Conservation (phyloP, 495 filamentous ascomycete genomes). For the Aspergillus incahuasiensis region DNA sequence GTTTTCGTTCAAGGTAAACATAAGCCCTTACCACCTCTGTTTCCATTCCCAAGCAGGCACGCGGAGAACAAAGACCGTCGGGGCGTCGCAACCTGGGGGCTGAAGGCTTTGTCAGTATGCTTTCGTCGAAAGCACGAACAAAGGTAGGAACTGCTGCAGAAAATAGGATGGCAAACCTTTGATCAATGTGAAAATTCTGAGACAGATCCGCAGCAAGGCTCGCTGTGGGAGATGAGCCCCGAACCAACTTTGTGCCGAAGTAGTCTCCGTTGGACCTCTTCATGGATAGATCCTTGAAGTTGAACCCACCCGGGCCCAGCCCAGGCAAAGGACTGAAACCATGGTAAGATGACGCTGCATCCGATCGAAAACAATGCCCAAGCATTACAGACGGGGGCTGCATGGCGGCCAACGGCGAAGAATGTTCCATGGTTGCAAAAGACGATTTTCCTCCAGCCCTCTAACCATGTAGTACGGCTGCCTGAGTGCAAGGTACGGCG, state of each 20-base stretch:
- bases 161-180: slow-evolving; percentile 57
- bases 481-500: slow-evolving; percentile 11
- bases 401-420: slow-evolving; percentile 92
- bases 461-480: neutral
- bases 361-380: slow-evolving; percentile 51
- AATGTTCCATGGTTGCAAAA: slow-evolving; percentile 68
- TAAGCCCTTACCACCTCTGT: slow-evolving; percentile 62
- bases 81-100: slow-evolving; percentile 86
- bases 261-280: slow-evolving; percentile 55
- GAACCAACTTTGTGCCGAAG: slow-evolving; percentile 74
- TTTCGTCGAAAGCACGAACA: neutral
- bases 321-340: slow-evolving; percentile 46
- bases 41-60: slow-evolving; percentile 61
- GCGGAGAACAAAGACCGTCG: slow-evolving; percentile 89
- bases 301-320: slow-evolving; percentile 61
- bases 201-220: slow-evolving; percentile 90
- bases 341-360: slow-evolving; percentile 48
- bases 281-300: slow-evolving; percentile 70
- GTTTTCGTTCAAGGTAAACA: slow-evolving; percentile 6
- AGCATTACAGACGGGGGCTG: slow-evolving; percentile 67
- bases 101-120: slow-evolving; percentile 40
- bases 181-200: slow-evolving; percentile 92
- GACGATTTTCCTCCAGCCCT: neutral
- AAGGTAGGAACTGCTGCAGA: neutral
- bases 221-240: slow-evolving; percentile 83